Conservation (phyloP, 371 early-diverging fungal species). For the Actinomortierella wolfii region DNA sequence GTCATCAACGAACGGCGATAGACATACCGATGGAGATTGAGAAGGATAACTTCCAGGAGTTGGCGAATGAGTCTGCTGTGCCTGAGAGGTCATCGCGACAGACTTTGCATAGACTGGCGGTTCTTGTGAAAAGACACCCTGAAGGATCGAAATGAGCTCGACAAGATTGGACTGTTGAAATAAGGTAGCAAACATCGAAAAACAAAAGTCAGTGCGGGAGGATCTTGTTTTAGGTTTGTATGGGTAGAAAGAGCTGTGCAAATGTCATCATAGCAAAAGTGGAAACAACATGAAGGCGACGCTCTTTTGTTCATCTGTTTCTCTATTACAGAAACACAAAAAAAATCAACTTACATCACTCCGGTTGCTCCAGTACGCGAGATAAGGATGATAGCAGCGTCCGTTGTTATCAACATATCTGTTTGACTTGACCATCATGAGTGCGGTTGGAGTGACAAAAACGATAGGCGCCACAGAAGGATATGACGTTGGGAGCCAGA, state of each 20-base stretch:
- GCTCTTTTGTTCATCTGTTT: background rate
- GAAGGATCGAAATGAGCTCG: constrained; percentile 68
- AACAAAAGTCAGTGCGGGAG: constrained; percentile 25
- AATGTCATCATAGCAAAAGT: constrained; percentile 12
- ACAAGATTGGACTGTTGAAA: constrained; percentile 63
- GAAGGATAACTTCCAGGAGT: constrained; percentile 32
- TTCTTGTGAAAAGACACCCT: constrained; percentile 74
- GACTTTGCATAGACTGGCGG: constrained; percentile 84
- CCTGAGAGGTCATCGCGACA: constrained; percentile 14
- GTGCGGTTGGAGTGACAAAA: constrained; percentile 87
- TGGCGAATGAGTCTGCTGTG: constrained; percentile 23
- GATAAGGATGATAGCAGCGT: constrained; percentile 82
- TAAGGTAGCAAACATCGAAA: constrained; percentile 8
- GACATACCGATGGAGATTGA: constrained; percentile 28
- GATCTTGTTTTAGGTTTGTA: constrained; percentile 43
- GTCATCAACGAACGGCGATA: background rate
- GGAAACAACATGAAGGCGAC: background rate
- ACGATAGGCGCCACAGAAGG: constrained; percentile 81
- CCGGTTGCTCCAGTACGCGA: constrained; percentile 59
- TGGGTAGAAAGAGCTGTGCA: constrained; percentile 25
- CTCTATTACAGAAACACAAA: background rate
- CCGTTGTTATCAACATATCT: constrained; percentile 87
- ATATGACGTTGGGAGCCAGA: constrained; percentile 87
- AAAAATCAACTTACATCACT: constrained; percentile 35
- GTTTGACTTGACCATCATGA: constrained; percentile 83